Conservation (phyloP, 1,139 yeast species). For the Waltiozyma sp. region DNA sequence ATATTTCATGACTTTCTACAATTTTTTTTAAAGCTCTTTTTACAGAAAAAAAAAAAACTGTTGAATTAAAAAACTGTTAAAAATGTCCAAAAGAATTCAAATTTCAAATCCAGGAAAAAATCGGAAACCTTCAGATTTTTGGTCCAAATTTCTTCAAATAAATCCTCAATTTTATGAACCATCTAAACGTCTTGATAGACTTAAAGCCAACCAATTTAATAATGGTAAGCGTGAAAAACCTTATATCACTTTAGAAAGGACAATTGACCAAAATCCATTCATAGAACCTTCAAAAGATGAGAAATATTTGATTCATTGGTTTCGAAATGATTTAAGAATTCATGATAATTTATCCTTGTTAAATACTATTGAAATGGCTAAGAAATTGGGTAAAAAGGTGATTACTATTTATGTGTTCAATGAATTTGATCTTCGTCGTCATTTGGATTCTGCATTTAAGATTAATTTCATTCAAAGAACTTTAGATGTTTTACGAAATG, state of each 20-base stretch:
- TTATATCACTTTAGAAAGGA: not conserved
- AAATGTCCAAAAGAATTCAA: conserved; percentile 4
- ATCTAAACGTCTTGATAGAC: not conserved
- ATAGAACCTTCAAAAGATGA: conserved; percentile 1
- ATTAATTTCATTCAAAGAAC: conserved; percentile 28
- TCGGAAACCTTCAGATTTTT: too few species aligned
- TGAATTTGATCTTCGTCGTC: conserved; percentile 30
- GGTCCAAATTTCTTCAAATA: not conserved
- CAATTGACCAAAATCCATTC: not conserved
- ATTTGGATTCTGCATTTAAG: conserved; percentile 33
- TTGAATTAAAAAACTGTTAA: too few species aligned
- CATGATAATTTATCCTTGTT: conserved; percentile 31
- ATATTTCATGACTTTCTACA: too few species aligned
- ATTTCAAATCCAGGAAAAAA: too few species aligned
- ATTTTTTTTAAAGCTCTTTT: too few species aligned
- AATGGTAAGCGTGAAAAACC: not conserved
- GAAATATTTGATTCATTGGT: conserved; percentile 30
- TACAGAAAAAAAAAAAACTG: too few species aligned
- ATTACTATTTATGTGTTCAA: conserved; percentile 31
- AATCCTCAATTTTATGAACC: not conserved
- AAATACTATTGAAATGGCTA: conserved; percentile 25
- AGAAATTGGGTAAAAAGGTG: conserved; percentile 21
- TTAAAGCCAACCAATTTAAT: not conserved
- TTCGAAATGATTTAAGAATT: conserved; percentile 31
- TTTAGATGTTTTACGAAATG: conserved; percentile 22